Evolutionary conservation across 495 filamentous ascomycete genomes (phyloP), one percentile per base, ranked within the genome.

Genomic region (Corynascus novoguineensis): DNA sequence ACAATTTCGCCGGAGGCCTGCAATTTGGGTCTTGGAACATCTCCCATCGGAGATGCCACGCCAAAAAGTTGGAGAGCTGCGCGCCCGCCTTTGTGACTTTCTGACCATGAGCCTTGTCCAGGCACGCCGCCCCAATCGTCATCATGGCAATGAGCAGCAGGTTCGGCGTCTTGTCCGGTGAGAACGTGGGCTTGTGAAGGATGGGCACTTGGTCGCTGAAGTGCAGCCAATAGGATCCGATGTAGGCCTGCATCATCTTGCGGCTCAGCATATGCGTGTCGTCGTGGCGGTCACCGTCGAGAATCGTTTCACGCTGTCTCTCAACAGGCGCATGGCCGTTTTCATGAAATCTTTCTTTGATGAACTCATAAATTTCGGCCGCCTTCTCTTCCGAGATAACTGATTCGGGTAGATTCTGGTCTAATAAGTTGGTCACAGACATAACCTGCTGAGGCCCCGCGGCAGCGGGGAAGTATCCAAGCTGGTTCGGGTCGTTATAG

Each of bases 141-240:
- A 98, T 95, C 58, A 98, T 86, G n/a, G 87, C 86, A 57, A 97
- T 79, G n/a, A 98, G 72, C 8, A 97, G 78, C 46, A 96, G 73
- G 61, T 88, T 91, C 1, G 88, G 88, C 8, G 89, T 89, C 57
- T 86, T 85, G 69, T 96, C 88, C 0, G 92, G 85, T 9, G 83
- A 86, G 72, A 97, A 98, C 0, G 92, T 97, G 24, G 93, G 90
- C 60, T 90, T 87, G 66, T 98, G 93, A 38, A 98, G 78, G 51
- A 98, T 95, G 5, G 93, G 93, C 58, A 98, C 78, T 66, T 98
- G 93, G 50, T 90, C 84, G 71, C 95, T 95, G 61, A 97, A 95
- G 68, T 97, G 89, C 50, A 85, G 78, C 93, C 93, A 98, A 69
- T 90, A 98, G 14, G 90, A 93, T 5, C 84, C 82, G 64, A 97